Percentiles rank a stretch among this genome's conserved stretches.
These are phyloP conservation scores for Lipomyces anomalus DNA, from an alignment of 805 yeast genomes.

Conservation along the genomic window DNA sequence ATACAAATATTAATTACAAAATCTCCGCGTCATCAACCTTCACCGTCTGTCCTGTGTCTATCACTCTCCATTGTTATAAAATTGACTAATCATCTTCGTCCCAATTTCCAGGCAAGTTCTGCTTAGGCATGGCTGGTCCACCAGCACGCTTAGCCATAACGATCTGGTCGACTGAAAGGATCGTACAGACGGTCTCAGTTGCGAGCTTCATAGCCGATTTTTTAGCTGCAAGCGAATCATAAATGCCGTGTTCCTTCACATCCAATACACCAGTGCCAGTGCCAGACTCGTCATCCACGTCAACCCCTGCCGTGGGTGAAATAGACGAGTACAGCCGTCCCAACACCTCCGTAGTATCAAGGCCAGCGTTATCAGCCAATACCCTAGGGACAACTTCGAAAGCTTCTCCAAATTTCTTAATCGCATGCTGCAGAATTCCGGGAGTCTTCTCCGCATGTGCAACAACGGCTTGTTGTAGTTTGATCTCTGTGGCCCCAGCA, in stretches of 20 bases:
- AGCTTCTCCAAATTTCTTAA: slow-evolving; percentile 88
- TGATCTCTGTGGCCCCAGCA: slow-evolving; percentile 93
- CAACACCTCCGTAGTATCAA: slow-evolving; percentile 83
- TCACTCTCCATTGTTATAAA: too few species aligned
- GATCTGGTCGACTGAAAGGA: slow-evolving; percentile 89
- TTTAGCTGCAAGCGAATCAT: slow-evolving; percentile 75
- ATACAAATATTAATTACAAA: too few species aligned
- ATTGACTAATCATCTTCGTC: slow-evolving; percentile 79
- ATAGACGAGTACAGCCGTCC: slow-evolving; percentile 79
- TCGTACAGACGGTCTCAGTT: slow-evolving; percentile 89
- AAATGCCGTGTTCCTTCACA: slow-evolving; percentile 61
- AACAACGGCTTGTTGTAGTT: slow-evolving; percentile 70
- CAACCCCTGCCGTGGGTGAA: slow-evolving; percentile 50
- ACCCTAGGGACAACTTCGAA: slow-evolving; percentile 92
- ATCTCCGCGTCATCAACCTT: too few species aligned
- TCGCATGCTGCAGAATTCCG: slow-evolving; percentile 86
- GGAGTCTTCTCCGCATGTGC: slow-evolving; percentile 90
- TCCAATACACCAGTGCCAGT: slow-evolving; percentile 58
- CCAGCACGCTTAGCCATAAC: slow-evolving; percentile 99
- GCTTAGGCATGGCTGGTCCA: slow-evolving; percentile 87
- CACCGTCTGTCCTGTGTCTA: too few species aligned
- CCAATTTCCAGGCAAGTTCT: slow-evolving; percentile 90
- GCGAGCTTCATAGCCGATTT: slow-evolving; percentile 86
- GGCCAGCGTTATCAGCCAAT: slow-evolving; percentile 89
- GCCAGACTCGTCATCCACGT: slow-evolving; percentile 67